These are phyloP conservation scores for Saitozyma sp. DNA, from an alignment of 768 basidiomycete genomes.

Conservation along the genomic window DNA sequence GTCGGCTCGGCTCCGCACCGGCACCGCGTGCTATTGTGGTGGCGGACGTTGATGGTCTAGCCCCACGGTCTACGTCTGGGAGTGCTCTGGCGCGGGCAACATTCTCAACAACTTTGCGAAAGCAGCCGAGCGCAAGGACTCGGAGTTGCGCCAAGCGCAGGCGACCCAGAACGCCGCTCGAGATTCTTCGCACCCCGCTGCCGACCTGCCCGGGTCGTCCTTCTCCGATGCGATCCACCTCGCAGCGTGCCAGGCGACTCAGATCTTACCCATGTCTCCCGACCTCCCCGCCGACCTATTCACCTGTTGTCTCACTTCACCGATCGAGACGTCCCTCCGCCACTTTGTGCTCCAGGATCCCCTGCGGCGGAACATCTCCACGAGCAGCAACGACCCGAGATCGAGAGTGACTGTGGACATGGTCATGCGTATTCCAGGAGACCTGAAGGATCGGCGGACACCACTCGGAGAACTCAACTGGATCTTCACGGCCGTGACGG, in stretches of 20 bases:
- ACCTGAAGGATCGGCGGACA: constrained; percentile 92
- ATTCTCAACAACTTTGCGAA: constrained; percentile 83
- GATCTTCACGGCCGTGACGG: constrained; percentile 99
- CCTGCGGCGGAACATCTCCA: constrained; percentile 63
- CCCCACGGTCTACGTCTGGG: constrained; percentile 97
- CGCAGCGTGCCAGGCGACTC: constrained; percentile 87
- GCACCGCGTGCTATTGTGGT: background rate
- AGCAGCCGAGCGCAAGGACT: constrained; percentile 53
- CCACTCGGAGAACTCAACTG: constrained; percentile 98
- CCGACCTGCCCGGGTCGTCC: constrained; percentile 65
- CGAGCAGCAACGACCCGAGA: constrained; percentile 62
- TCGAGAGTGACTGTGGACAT: constrained; percentile 65
- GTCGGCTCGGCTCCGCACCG: constrained; percentile 12
- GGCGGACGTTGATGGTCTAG: constrained; percentile 51
- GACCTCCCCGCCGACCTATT: constrained; percentile 97
- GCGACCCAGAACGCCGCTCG: constrained; percentile 57
- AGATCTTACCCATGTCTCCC: constrained; percentile 89
- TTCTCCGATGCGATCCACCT: constrained; percentile 79
- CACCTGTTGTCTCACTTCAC: constrained; percentile 94
- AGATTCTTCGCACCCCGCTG: constrained; percentile 21
- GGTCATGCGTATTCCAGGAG: constrained; percentile 93
- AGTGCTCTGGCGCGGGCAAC: constrained; percentile 96
- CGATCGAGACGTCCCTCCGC: constrained; percentile 94
- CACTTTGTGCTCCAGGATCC: constrained; percentile 87
- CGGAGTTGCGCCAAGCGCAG: constrained; percentile 42